phyloP scores from a whole-genome alignment of 306 rosid genomes.

The Pterocarpus santalinus region DNA sequence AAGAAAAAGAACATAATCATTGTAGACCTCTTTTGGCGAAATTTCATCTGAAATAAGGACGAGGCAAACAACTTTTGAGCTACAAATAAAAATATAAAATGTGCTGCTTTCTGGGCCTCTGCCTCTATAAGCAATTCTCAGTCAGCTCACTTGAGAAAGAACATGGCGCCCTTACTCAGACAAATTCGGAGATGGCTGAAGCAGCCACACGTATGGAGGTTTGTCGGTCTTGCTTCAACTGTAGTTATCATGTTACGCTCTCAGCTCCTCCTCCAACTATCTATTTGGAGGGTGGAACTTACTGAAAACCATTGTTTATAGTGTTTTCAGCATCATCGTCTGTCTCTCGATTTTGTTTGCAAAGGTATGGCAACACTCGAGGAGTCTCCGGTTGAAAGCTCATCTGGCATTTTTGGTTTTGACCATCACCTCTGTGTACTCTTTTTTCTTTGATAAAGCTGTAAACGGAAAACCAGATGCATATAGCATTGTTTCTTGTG shows the following conservation, averaged over 20 bases:
- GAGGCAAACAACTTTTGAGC: too few relatives aligned
- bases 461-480: too few relatives aligned
- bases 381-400: too few relatives aligned
- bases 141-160: neutral
- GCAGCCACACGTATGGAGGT: neutral
- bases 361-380: neutral
- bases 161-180: neutral
- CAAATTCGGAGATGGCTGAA: neutral
- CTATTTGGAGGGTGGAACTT: neutral
- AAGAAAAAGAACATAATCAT: too few relatives aligned
- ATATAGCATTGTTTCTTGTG: too few relatives aligned
- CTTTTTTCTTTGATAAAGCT: neutral
- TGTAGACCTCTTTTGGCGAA: too few relatives aligned
- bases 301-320: too few relatives aligned
- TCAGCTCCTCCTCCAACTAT: neutral
- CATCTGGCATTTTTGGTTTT: neutral
- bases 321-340: neutral
- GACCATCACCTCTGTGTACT: slow-evolving; percentile 4
- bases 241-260: neutral
- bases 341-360: neutral
- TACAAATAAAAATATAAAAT: too few relatives aligned
- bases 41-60: too few relatives aligned
- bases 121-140: neutral
- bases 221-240: neutral
- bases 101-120: too few relatives aligned